Evolutionary conservation across 179 eudicot species (phyloP).

Genomic region (Beta corolliflora): DNA sequence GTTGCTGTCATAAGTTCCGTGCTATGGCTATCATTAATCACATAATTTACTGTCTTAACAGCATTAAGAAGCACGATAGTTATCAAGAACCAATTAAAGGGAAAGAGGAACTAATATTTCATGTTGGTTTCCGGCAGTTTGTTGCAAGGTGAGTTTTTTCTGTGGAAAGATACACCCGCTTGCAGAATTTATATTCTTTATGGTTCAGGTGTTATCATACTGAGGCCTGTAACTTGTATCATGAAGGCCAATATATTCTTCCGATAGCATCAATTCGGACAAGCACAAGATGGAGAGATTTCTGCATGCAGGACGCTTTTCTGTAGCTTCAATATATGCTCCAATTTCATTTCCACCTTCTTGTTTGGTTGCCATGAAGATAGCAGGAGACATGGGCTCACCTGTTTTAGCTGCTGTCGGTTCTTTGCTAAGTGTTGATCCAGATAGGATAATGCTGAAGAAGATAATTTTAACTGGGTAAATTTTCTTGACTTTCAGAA

Average conservation of each 20-base stretch:
- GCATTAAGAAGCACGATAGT: conserved; percentile 84
- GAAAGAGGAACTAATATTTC: conserved; percentile 85
- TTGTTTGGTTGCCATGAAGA: conserved; percentile 77
- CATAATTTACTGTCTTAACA: conserved; percentile 28
- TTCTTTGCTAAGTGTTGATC: conserved; percentile 70
- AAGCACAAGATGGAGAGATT: conserved; percentile 99
- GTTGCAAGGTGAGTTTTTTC: conserved; percentile 55
- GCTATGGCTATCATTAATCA: neutral
- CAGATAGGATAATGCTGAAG: conserved; percentile 87
- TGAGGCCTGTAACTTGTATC: conserved; percentile 23
- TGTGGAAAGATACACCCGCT: neutral
- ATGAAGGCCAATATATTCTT: conserved; percentile 84
- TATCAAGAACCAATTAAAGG: conserved; percentile 82
- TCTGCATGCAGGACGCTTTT: conserved; percentile 88
- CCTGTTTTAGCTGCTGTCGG: conserved; percentile 85
- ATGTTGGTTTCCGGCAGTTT: conserved; percentile 95
- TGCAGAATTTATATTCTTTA: neutral
- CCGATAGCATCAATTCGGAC: conserved; percentile 74
- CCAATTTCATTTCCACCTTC: conserved; percentile 88
- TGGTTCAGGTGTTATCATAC: conserved; percentile 2
- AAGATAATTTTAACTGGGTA: conserved; percentile 93
- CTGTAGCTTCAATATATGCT: conserved; percentile 87
- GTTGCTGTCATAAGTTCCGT: neutral
- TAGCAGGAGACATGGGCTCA: conserved; percentile 37
- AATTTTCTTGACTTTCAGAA: conserved; percentile 10